Evolutionary conservation across 371 early-diverging fungal genomes (phyloP), one percentile per base, ranked within the genome.

Genomic region (Lichtheimia ornata): DNA sequence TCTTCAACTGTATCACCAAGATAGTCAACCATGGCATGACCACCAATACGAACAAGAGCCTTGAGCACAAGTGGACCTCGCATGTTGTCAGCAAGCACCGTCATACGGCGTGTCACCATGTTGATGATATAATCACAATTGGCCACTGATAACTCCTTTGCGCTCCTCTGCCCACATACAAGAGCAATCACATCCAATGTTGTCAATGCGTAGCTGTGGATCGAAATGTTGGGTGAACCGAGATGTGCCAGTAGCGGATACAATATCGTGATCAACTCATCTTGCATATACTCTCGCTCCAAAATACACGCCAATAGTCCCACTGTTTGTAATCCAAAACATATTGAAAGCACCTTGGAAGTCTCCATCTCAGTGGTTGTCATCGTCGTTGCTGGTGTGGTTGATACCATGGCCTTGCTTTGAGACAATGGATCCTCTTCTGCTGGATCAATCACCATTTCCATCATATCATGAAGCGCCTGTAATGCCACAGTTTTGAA

Each of bases 91-190:
- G 56, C 53, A 13, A 86, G 45, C 24, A 81, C 56, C 4, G 76
- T 63, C 1, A 90, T 68, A 14, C 82, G 77, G 15, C 74, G 72
- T 2, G 83, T 79, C 2, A 85, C 74, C 47, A 67, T 69, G 58
- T 90, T 85, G 40, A 88, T 78, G 13, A 88, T 66, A 61, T 90
- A 88, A 60, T 90, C 90, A 51, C 86, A 72, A 51, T 90, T 88
- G 42, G 56, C 67, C 22, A 86, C 67, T 0, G 83, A 68, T 20
- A 89, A 69, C 9, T 67, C 65, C 49, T 65, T 56, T 12, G 76
- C 68, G 20, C 58, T 61, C 6, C 47, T 47, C 7, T 74, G 57
- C 12, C 71, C 74, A 50, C 79, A 80, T 1, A 54, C 28, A 5
- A 58, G 20, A 0, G 82, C 76, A 53, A 83, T 67, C 12, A 63